Base-by-base conservation (phyloP, 1,284 basidiomycete genomes). In the Volvariella surrecta region DNA sequence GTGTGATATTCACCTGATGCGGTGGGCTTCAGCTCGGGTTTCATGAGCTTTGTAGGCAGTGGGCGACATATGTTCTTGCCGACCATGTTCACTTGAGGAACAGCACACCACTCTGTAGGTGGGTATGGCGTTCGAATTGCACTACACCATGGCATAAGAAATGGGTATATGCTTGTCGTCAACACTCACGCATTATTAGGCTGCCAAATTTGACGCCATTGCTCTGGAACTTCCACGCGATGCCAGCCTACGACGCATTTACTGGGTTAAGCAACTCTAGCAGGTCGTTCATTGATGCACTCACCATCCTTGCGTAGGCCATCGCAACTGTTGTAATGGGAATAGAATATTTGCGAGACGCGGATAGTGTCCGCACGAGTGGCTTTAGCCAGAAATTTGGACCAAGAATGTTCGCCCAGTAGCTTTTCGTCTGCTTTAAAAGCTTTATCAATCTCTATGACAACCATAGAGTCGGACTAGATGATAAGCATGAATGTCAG, bases 341-440 rank as follows among this genome's bases (percentile, higher is more conserved):
- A 41, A 10, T 28, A 41, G 31, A 16, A 22, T 6, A 41, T 30
- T 19, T 28, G 19, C 4, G 40, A 24, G 11, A 19, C 18, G 4
- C 34, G 34, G 7, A 6, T n/a, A 15, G 7, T 19, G 13, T 41
- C 40, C 11, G 19, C 40, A 24, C 7, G n/a, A 15, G 19, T 41
- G 4, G 24, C 13, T 4, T 41, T 31, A 7, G 15, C 17, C n/a
- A 41, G 20, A 19, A 41, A 41, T 11, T 41, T 11, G 21, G 20
- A 11, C 40, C 40, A 41, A 8, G 11, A 16, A 31, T 41, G 40
- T 16, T 41, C 20, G 7, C 40, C 40, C 4, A 41, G 40, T 13
- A 41, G 15, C 8, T 13, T 15, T 3, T 41, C 18, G 18, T 30
- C 19, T 7, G 28, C 20, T 7, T 18, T 10, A 10, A 7, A 41